A percentile compares a stretch with the other conserved stretches of the same genome.
phyloP scores from a whole-genome alignment of 208 protist species.

The Angomonas desouzai region DNA sequence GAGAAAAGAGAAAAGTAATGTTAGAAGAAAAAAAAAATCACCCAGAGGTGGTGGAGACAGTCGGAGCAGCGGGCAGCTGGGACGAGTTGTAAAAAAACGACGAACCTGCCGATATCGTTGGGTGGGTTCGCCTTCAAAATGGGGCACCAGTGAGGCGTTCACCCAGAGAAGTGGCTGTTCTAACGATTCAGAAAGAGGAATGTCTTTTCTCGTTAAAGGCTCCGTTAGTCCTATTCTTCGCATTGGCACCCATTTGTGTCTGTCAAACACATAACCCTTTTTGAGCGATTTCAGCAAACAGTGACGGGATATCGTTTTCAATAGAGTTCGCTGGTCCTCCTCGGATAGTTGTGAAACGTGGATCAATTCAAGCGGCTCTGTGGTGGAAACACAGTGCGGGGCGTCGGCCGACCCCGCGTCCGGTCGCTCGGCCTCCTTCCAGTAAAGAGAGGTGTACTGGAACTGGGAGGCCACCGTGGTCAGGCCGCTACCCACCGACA shows the following conservation, averaged over 20 bases:
- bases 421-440: slow-evolving; percentile 30
- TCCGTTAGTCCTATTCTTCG: slow-evolving; percentile 16
- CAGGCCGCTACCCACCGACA: slow-evolving; percentile 38
- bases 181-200: slow-evolving; percentile 13
- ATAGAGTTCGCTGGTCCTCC: slow-evolving; percentile 25
- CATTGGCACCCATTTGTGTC: slow-evolving; percentile 24
- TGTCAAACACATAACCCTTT: slow-evolving; percentile 30
- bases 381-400: slow-evolving; percentile 30
- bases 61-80: slow-evolving; percentile 8
- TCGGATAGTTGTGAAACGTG: slow-evolving; percentile 58
- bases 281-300: slow-evolving; percentile 34
- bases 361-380: slow-evolving; percentile 31
- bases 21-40: slow-evolving; percentile 7
- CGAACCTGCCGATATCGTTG: slow-evolving; percentile 15
- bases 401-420: slow-evolving; percentile 8
- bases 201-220: slow-evolving; percentile 10
- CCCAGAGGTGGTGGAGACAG: not conserved
- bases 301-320: slow-evolving; percentile 27
- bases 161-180: slow-evolving; percentile 54
- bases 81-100: slow-evolving; percentile 33
- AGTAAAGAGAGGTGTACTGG: slow-evolving; percentile 60
- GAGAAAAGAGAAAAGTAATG: too few relatives aligned
- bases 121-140: slow-evolving; percentile 15
- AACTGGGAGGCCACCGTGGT: slow-evolving; percentile 79
- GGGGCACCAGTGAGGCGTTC: not conserved